phyloP scores from a whole-genome alignment of 495 filamentous ascomycete genomes.

The Rhizodiscina lignyota region DNA sequence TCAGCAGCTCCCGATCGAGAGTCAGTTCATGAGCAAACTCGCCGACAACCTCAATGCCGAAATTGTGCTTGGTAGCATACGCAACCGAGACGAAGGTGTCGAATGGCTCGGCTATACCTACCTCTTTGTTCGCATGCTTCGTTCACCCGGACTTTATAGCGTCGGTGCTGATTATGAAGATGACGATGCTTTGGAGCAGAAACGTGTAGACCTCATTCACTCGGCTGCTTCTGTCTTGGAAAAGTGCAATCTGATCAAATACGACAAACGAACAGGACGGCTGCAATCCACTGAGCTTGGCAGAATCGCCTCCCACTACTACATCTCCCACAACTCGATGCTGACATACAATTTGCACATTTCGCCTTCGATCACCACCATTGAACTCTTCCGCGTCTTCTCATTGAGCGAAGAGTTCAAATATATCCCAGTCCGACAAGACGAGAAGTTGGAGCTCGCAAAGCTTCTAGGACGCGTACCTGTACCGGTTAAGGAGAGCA shows the following conservation, averaged over 20 bases:
- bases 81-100: slow-evolving; percentile 83
- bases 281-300: slow-evolving; percentile 87
- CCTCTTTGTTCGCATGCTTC: slow-evolving; percentile 92
- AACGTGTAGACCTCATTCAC: slow-evolving; percentile 89
- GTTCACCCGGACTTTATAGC: slow-evolving; percentile 88
- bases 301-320: slow-evolving; percentile 92
- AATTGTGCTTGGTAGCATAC: slow-evolving; percentile 87
- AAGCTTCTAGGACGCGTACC: slow-evolving; percentile 83
- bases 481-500: slow-evolving; percentile 91
- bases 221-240: slow-evolving; percentile 82
- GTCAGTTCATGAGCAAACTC: slow-evolving; percentile 81
- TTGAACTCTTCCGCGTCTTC: slow-evolving; percentile 96
- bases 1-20: slow-evolving; percentile 94
- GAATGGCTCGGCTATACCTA: slow-evolving; percentile 99
- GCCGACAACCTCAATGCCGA: slow-evolving; percentile 97
- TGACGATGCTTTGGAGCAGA: slow-evolving; percentile 83
- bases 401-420: slow-evolving; percentile 97
- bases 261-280: slow-evolving; percentile 84
- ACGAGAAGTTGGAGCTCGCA: slow-evolving; percentile 90
- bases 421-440: slow-evolving; percentile 93
- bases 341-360: slow-evolving; percentile 89
- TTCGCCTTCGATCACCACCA: slow-evolving; percentile 75
- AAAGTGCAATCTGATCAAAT: slow-evolving; percentile 75
- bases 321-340: slow-evolving; percentile 95
- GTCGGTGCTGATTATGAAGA: slow-evolving; percentile 92